Conservation (phyloP, 148 eudicot genomes). For the Nyssa sinensis region DNA sequence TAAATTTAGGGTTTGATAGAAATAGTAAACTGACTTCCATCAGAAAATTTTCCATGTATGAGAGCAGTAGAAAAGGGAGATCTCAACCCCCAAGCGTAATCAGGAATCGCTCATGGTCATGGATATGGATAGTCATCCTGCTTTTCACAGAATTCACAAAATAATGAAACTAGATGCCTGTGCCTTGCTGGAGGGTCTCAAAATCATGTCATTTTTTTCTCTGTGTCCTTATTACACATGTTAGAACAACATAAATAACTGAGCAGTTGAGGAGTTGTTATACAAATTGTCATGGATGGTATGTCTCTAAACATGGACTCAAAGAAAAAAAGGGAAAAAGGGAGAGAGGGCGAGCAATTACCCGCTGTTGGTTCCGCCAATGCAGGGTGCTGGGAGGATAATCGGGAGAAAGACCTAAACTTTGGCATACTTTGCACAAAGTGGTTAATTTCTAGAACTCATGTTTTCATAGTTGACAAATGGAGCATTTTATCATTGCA, state of each 20-base stretch:
- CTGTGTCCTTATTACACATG: not conserved
- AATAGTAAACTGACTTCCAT: too few species aligned
- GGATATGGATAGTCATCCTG: not conserved
- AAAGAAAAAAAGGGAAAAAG: too few species aligned
- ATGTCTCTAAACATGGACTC: not conserved
- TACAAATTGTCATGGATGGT: not conserved
- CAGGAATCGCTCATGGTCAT: not conserved
- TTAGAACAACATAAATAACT: not conserved
- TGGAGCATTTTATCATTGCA: too few species aligned
- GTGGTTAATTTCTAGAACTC: too few species aligned
- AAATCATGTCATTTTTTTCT: not conserved
- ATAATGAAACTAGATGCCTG: not conserved
- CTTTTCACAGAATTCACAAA: not conserved
- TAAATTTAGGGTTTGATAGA: constrained; percentile 2
- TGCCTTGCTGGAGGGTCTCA: not conserved
- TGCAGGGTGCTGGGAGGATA: too few species aligned
- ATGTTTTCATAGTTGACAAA: too few species aligned
- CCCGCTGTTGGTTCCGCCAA: too few species aligned
- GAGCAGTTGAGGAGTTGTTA: not conserved
- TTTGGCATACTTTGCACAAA: too few species aligned
- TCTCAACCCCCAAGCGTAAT: not conserved
- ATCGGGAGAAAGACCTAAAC: too few species aligned
- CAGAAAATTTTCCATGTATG: not conserved
- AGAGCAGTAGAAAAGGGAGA: not conserved
- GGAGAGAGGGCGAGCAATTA: too few species aligned